Evolutionary conservation across 192 early-diverging fungal species (phyloP).

Genomic region (Entomortierella beljakovae): DNA sequence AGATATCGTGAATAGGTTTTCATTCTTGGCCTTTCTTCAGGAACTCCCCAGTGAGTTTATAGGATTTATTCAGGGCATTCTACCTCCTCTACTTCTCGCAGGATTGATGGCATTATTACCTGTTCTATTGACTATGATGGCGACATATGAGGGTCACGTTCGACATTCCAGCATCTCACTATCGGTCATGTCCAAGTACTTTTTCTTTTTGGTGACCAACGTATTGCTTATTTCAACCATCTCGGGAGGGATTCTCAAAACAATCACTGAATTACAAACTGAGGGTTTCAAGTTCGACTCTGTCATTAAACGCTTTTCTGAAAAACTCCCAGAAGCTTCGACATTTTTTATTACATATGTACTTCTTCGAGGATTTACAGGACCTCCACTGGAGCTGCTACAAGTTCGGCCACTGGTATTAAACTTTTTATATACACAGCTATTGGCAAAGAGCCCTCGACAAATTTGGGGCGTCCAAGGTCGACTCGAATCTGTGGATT

Average conservation of each 20-base stretch:
- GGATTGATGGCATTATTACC: neutral
- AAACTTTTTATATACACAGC: constrained; percentile 61
- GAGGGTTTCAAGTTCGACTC: constrained; percentile 53
- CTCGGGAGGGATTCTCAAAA: constrained; percentile 69
- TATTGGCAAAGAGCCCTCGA: constrained; percentile 83
- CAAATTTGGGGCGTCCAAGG: constrained; percentile 64
- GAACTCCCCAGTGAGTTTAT: constrained; percentile 8
- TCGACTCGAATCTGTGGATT: constrained; percentile 62
- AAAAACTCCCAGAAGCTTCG: constrained; percentile 77
- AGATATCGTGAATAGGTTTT: constrained; percentile 52
- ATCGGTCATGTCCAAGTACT: constrained; percentile 76
- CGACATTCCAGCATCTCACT: constrained; percentile 69
- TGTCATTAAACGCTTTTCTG: constrained; percentile 63
- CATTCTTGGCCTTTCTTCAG: constrained; percentile 52
- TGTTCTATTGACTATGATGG: constrained; percentile 65
- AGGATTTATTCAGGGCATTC: constrained; percentile 61
- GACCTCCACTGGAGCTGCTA: constrained; percentile 73
- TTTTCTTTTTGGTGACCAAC: constrained; percentile 84
- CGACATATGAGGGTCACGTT: constrained; percentile 43
- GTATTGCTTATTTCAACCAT: constrained; percentile 84
- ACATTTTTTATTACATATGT: constrained; percentile 91
- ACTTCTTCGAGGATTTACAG: constrained; percentile 75
- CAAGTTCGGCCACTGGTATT: constrained; percentile 76
- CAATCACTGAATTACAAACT: constrained; percentile 18
- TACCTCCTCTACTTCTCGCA: neutral